phyloP scores from a whole-genome alignment of 352 stramenopile genomes.

The Phytophthora tubulina region DNA sequence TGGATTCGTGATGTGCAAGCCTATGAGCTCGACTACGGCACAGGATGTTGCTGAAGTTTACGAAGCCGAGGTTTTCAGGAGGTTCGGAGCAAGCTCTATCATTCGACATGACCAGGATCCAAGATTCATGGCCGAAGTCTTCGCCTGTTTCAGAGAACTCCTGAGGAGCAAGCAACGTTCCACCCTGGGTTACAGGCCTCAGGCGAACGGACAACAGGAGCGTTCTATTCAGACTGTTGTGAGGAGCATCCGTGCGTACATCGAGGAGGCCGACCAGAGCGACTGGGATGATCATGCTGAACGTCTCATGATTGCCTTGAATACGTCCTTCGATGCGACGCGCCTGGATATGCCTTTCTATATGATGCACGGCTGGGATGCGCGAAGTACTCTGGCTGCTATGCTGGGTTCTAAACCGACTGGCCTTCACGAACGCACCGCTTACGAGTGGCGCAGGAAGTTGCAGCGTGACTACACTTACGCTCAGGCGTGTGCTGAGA shows the following conservation, averaged over 20 bases:
- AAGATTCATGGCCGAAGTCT: neutral
- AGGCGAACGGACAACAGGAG: neutral
- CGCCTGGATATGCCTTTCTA: too few relatives aligned
- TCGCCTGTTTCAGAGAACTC: neutral
- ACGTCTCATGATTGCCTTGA: too few relatives aligned
- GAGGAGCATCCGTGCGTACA: neutral
- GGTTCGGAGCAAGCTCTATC: neutral
- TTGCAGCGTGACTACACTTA: conserved; percentile 12
- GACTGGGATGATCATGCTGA: conserved; percentile 12
- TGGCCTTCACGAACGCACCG: neutral
- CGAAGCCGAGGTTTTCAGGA: neutral
- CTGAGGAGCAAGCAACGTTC: neutral
- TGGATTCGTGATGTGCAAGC: neutral
- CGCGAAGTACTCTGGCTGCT: neutral
- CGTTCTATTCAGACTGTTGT: neutral
- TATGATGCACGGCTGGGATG: neutral
- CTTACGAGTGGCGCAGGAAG: conserved; percentile 13
- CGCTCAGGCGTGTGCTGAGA: neutral
- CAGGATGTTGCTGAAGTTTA: conserved; percentile 1
- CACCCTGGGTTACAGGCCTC: neutral
- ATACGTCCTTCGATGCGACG: too few relatives aligned
- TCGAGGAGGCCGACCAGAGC: neutral
- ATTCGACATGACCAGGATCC: neutral
- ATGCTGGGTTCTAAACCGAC: conserved; percentile 6
- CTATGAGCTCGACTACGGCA: neutral